These are phyloP conservation scores for Quercus variabilis DNA, from an alignment of 306 rosid species.

Conservation along the genomic window DNA sequence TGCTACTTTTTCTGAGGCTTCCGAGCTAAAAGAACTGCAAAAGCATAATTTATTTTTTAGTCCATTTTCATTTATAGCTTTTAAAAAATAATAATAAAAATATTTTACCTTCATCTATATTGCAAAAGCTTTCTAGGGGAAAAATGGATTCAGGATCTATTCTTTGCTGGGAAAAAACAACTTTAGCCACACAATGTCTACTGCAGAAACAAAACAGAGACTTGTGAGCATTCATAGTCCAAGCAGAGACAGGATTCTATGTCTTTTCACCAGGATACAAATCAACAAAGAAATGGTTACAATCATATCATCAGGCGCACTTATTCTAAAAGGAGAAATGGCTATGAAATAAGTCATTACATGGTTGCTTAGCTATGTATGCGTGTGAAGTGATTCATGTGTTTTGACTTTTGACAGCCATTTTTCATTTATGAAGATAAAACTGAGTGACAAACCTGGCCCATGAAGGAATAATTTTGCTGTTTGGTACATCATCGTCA, in stretches of 20 bases:
- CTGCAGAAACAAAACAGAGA: conserved; percentile 53
- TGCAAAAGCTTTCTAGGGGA: conserved; percentile 57
- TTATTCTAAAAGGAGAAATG: neutral
- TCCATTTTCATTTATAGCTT: conserved; percentile 1
- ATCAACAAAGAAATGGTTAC: neutral
- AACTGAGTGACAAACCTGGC: conserved; percentile 59
- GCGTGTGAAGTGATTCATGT: neutral
- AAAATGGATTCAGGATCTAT: conserved; percentile 52
- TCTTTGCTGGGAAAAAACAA: conserved; percentile 50
- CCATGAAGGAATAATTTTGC: conserved; percentile 78
- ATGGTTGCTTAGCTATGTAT: neutral
- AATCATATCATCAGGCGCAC: neutral
- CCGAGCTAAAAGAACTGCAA: conserved; percentile 62
- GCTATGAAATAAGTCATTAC: neutral
- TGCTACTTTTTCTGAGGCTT: conserved; percentile 33
- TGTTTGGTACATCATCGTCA: conserved; percentile 39
- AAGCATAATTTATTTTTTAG: conserved; percentile 17
- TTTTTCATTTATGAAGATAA: neutral
- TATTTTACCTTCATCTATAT: conserved; percentile 62
- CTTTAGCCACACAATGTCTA: conserved; percentile 44
- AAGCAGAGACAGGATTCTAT: conserved; percentile 6
- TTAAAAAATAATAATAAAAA: neutral
- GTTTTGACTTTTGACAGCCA: neutral
- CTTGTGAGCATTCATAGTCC: conserved; percentile 7
- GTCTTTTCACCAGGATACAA: neutral